Base-by-base conservation (phyloP, 2,329 filamentous ascomycete genomes). In the Xylaria sp. region DNA sequence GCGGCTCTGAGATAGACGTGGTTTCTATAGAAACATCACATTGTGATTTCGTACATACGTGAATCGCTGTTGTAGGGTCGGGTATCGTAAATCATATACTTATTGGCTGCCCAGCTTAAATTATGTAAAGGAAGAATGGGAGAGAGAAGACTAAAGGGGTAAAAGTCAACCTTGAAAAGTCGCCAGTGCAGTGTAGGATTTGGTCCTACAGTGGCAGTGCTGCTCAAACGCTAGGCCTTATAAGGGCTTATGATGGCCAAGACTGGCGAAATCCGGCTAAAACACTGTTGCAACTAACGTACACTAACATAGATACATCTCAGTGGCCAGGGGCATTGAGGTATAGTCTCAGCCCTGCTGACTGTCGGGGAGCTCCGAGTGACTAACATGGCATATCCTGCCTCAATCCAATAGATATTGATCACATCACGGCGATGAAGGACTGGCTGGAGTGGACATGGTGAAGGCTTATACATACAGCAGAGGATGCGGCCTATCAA, bases 221-320 rank as follows among this genome's bases (percentile, higher is more conserved):
- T 25, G 12, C 31, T 13, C 8, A 8, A 15, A 41, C 61, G 41
- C 62, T 50, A 57, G 31, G 15, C n/a, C n/a, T 15, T 31, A 55
- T 31, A 51, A 18, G 23, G 54, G 10, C 13, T 28, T 46, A 10
- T 3, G 18, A 13, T 64, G 62, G 54, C 62, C 62, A 64, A 64
- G 62, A 20, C 23, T 34, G 10, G 51, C 46, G 12, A 37, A 39
- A 2, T n/a, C 20, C 15, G 18, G 4, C n/a, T 12, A 31, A 3
- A 13, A 9, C 5, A 3, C 44, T 54, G 37, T 25, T 13, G 31
- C 15, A n/a, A 18, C 13, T 18, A 18, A 18, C 4, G 15, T 46
- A 18, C 41, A 44, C 5, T 3, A 25, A 25, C 23, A 25, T 25
- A 25, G 23, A 25, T 25, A 25, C 23, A 25, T 25, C 23, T 25